These are phyloP conservation scores for Fusarium robinianum DNA, from an alignment of 2,329 filamentous ascomycete species.

Conservation along the genomic window DNA sequence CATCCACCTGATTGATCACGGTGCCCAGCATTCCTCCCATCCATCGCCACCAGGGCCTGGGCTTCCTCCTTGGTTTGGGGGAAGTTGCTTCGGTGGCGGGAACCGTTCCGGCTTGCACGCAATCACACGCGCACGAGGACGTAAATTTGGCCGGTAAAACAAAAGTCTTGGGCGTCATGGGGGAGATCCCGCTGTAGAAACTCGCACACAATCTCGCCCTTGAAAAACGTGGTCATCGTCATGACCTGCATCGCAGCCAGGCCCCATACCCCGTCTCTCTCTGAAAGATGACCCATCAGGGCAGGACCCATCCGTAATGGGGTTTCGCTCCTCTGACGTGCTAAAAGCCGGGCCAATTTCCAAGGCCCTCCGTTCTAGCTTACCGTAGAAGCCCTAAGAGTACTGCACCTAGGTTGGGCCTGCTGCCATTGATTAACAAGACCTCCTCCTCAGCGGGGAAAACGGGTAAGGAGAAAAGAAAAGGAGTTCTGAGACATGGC, in stretches of 20 bases:
- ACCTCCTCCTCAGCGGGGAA: background rate
- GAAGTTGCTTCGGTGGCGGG: slow-evolving; percentile 18
- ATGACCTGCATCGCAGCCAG: slow-evolving; percentile 31
- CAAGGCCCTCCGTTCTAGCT: slow-evolving; percentile 26
- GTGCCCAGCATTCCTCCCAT: slow-evolving; percentile 22
- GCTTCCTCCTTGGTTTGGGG: slow-evolving; percentile 2
- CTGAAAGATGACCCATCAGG: slow-evolving; percentile 5
- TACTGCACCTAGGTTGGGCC: too few species aligned
- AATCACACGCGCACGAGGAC: slow-evolving; percentile 8
- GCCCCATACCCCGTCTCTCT: slow-evolving; percentile 11
- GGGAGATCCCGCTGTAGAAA: slow-evolving; percentile 8
- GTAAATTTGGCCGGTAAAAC: slow-evolving; percentile 4
- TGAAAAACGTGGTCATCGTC: slow-evolving; percentile 29
- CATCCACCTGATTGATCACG: slow-evolving; percentile 21
- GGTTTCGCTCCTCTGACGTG: slow-evolving; percentile 15
- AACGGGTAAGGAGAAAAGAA: slow-evolving; percentile 11
- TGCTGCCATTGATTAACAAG: too few species aligned
- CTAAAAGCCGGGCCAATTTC: slow-evolving; percentile 30
- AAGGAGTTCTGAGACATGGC: slow-evolving; percentile 31
- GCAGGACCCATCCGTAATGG: too few species aligned
- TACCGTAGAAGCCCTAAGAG: slow-evolving; percentile 21
- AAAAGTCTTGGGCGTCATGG: slow-evolving; percentile 25
- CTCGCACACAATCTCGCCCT: slow-evolving; percentile 15
- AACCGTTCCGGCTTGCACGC: slow-evolving; percentile 7
- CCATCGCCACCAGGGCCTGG: slow-evolving; percentile 8